These are phyloP conservation scores for Pseudogymnoascus sp. DNA, from an alignment of 2,329 filamentous ascomycete genomes.

Conservation along the genomic window DNA sequence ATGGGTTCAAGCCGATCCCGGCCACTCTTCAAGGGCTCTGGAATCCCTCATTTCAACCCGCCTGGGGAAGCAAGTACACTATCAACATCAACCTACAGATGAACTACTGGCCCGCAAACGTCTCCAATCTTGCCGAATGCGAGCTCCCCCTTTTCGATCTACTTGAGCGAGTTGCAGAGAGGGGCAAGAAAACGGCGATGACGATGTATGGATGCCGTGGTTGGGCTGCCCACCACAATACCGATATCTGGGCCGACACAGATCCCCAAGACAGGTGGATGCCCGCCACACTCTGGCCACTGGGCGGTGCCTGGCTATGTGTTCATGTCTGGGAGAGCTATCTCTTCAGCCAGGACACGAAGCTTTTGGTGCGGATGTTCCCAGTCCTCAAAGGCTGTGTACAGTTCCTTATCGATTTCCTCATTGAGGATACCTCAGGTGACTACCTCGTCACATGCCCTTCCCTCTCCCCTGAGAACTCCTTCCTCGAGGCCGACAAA, in stretches of 20 bases:
- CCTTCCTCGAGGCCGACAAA: slow-evolving; percentile 21
- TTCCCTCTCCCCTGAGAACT: slow-evolving; percentile 34
- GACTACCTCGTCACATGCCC: slow-evolving; percentile 30
- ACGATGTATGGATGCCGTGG: slow-evolving; percentile 27
- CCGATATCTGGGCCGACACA: slow-evolving; percentile 30
- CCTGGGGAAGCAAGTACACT: slow-evolving; percentile 43
- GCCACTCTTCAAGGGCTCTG: slow-evolving; percentile 40
- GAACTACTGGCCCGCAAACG: slow-evolving; percentile 42
- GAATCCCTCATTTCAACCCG: slow-evolving; percentile 35
- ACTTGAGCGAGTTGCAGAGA: slow-evolving; percentile 30
- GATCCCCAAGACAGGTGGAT: slow-evolving; percentile 29
- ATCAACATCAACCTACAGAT: slow-evolving; percentile 48
- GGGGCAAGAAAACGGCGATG: slow-evolving; percentile 28
- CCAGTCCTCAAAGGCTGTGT: slow-evolving; percentile 28
- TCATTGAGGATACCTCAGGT: slow-evolving; percentile 25
- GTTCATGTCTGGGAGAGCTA: slow-evolving; percentile 35
- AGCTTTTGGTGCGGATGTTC: slow-evolving; percentile 25
- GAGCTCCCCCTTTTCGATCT: slow-evolving; percentile 35
- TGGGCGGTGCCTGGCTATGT: slow-evolving; percentile 36
- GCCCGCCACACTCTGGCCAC: slow-evolving; percentile 32
- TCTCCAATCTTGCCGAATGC: slow-evolving; percentile 29
- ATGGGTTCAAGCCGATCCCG: slow-evolving; percentile 29
- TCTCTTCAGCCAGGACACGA: slow-evolving; percentile 28
- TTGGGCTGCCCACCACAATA: slow-evolving; percentile 28
- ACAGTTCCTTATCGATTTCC: slow-evolving; percentile 30